Conservation (phyloP, 306 rosid species). For the Arachis hypogaea region DNA sequence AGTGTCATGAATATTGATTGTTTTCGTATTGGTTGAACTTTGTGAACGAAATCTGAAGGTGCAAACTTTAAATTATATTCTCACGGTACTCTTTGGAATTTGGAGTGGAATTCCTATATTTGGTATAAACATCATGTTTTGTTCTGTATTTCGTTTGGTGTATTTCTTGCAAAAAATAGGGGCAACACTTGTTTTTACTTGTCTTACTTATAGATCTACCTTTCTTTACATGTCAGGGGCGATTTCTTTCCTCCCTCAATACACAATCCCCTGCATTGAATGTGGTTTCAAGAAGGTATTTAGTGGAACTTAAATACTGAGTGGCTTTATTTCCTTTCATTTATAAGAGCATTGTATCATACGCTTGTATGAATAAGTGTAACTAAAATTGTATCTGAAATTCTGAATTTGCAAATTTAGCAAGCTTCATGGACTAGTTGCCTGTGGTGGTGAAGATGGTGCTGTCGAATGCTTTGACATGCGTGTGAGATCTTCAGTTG, state of each 20-base stretch:
- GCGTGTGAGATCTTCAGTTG: constrained; percentile 80
- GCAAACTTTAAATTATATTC: constrained; percentile 8
- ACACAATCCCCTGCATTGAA: constrained; percentile 88
- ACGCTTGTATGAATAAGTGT: constrained; percentile 28
- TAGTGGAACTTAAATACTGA: constrained; percentile 36
- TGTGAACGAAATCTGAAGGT: background rate
- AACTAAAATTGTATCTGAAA: constrained; percentile 35
- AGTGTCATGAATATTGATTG: background rate
- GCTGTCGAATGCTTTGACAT: constrained; percentile 91
- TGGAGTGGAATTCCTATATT: constrained; percentile 8
- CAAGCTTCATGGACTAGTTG: constrained; percentile 88
- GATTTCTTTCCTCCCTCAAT: constrained; percentile 77
- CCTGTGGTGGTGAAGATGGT: constrained; percentile 98
- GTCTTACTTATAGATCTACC: constrained; percentile 7
- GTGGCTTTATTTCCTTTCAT: constrained; percentile 32
- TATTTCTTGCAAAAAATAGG: constrained; percentile 1
- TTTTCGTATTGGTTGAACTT: constrained; percentile 32
- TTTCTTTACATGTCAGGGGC: constrained; percentile 63
- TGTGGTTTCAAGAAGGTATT: constrained; percentile 86
- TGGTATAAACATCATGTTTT: background rate
- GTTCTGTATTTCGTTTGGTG: background rate
- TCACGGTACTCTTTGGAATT: constrained; percentile 7
- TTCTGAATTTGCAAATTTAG: constrained; percentile 57
- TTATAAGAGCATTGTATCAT: constrained; percentile 26
- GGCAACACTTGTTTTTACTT: constrained; percentile 9